These are phyloP conservation scores for Anacardium occidentale DNA, from an alignment of 345 rosid genomes.

Conservation along the genomic window DNA sequence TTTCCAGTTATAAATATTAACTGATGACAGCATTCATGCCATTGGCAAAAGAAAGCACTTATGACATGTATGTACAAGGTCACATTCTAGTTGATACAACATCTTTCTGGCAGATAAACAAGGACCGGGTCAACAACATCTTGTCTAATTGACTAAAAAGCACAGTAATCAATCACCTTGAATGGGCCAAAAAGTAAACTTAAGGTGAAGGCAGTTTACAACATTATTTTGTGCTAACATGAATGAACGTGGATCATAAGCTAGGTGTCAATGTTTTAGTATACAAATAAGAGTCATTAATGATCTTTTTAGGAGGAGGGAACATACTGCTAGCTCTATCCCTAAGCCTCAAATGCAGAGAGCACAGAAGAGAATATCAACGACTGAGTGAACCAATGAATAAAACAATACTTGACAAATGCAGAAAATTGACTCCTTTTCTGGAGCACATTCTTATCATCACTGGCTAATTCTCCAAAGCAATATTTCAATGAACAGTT, in stretches of 20 bases:
- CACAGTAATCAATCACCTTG: not conserved
- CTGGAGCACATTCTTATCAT: not conserved
- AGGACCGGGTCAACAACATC: not conserved
- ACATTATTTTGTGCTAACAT: not conserved
- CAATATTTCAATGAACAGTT: not conserved
- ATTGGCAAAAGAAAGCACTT: not conserved
- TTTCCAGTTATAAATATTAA: not conserved
- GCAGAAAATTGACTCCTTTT: conserved; percentile 2
- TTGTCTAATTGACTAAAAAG: not conserved
- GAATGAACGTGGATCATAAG: not conserved
- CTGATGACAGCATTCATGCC: not conserved
- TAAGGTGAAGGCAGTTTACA: not conserved
- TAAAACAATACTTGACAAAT: not conserved
- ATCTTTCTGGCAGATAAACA: not conserved
- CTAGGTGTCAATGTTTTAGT: too few relatives aligned
- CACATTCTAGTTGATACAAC: not conserved
- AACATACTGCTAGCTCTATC: too few relatives aligned
- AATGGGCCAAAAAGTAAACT: not conserved
- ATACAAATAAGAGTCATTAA: too few relatives aligned
- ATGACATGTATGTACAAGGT: not conserved
- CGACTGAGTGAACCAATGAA: too few relatives aligned
- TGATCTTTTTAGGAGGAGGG: too few relatives aligned
- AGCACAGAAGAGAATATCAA: too few relatives aligned
- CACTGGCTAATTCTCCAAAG: not conserved
- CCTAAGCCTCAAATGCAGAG: too few relatives aligned